A percentile compares a stretch with the other conserved stretches of the same genome.
These are phyloP conservation scores for Microthlaspi erraticum DNA, from an alignment of 345 rosid genomes.

Conservation along the genomic window DNA sequence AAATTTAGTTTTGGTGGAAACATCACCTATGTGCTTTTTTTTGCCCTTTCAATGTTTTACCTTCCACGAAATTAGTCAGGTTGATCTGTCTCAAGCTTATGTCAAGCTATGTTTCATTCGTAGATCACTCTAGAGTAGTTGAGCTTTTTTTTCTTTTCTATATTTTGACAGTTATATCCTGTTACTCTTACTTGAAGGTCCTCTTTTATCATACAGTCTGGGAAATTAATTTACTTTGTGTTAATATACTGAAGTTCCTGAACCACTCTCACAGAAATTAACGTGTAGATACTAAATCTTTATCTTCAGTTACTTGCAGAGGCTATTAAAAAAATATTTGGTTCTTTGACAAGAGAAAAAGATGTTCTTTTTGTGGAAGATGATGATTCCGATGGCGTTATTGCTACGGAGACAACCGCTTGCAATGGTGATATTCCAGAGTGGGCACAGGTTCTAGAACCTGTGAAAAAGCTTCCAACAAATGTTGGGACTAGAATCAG, in stretches of 20 bases:
- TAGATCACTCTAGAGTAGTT: constrained; percentile 20
- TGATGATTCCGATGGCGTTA: constrained; percentile 60
- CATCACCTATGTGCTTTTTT: neutral
- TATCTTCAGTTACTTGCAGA: constrained; percentile 94
- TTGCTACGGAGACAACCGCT: constrained; percentile 54
- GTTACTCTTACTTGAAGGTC: constrained; percentile 12
- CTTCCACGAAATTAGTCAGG: constrained; percentile 6
- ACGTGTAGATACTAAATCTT: constrained; percentile 38
- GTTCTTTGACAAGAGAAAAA: constrained; percentile 59
- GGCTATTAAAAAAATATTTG: constrained; percentile 77
- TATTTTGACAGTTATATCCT: constrained; percentile 13
- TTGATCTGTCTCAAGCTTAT: constrained; percentile 11
- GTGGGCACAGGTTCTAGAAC: constrained; percentile 83
- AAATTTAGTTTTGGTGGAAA: constrained; percentile 5
- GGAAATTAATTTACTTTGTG: constrained; percentile 20
- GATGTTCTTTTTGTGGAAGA: constrained; percentile 71
- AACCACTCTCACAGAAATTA: constrained; percentile 5
- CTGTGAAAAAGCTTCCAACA: constrained; percentile 95
- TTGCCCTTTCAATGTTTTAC: constrained; percentile 27
- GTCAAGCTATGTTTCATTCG: constrained; percentile 19
- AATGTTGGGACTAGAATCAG: constrained; percentile 99
- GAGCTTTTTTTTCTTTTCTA: neutral
- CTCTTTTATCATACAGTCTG: constrained; percentile 5
- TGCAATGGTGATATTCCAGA: constrained; percentile 71
- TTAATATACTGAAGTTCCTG: neutral